A percentile compares a stretch with the other conserved stretches of the same genome.
Evolutionary conservation across 2,329 filamentous ascomycete genomes (phyloP).

Genomic region (Epichloe elymi): DNA sequence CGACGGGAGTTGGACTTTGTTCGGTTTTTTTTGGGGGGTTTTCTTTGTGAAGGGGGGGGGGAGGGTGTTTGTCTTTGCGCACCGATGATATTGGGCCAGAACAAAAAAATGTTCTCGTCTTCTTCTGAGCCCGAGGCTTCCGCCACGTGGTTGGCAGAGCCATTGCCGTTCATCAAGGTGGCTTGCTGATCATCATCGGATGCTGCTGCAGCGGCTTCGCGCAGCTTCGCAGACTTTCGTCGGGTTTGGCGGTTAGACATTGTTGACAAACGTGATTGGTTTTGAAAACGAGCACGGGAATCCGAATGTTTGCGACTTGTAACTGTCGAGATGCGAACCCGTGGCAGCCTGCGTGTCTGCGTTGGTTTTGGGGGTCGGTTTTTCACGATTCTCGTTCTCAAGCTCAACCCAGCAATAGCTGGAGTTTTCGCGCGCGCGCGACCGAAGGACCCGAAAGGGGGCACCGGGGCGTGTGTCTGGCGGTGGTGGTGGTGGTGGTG

Average conservation of each 20-base stretch:
- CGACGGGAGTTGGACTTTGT: neutral
- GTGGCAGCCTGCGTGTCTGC: no score
- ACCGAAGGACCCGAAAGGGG: constrained; percentile 3
- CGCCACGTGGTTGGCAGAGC: constrained; percentile 23
- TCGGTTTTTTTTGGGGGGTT: neutral
- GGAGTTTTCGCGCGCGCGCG: neutral
- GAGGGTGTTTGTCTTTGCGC: constrained; percentile 16
- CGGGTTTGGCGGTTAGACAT: constrained; percentile 29
- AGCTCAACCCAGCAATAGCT: neutral
- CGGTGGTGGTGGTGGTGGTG: neutral
- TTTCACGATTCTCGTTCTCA: neutral
- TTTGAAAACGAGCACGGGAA: neutral
- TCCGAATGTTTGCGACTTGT: neutral
- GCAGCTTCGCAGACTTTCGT: constrained; percentile 24
- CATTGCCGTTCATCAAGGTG: constrained; percentile 31
- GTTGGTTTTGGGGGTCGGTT: no score
- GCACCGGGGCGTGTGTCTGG: neutral
- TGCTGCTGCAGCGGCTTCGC: constrained; percentile 10
- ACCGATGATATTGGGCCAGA: constrained; percentile 75
- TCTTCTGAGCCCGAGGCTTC: constrained; percentile 23
- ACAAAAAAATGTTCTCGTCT: constrained; percentile 67
- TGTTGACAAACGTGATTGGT: constrained; percentile 4
- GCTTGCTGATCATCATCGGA: constrained; percentile 17
- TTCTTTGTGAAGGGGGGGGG: neutral
- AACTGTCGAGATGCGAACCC: neutral